These are phyloP conservation scores for Kazachstania viticola DNA, from an alignment of 805 yeast genomes.

Conservation along the genomic window DNA sequence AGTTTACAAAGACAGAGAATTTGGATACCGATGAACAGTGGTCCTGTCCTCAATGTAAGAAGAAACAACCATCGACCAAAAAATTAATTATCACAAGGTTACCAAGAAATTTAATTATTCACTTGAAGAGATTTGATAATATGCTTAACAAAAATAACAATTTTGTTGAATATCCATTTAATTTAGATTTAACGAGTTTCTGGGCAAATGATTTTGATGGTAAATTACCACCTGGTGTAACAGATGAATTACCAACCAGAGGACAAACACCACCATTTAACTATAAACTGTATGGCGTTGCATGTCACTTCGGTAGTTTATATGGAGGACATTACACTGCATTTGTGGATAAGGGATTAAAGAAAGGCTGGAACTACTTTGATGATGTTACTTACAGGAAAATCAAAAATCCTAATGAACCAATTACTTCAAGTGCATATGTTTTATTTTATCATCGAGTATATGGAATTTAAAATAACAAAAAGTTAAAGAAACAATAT, in stretches of 20 bases:
- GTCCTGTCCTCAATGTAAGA: conserved; percentile 71
- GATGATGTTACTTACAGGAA: conserved; percentile 66
- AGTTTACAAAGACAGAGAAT: conserved; percentile 65
- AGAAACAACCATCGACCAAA: conserved; percentile 54
- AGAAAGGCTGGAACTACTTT: conserved; percentile 65
- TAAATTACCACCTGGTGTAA: conserved; percentile 15
- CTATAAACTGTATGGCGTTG: conserved; percentile 69
- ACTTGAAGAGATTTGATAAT: conserved; percentile 67
- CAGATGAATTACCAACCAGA: conserved; percentile 44
- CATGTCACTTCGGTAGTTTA: conserved; percentile 72
- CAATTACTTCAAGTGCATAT: conserved; percentile 66
- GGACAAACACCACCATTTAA: conserved; percentile 74
- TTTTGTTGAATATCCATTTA: conserved; percentile 56
- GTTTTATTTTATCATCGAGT: conserved; percentile 62
- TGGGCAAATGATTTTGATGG: conserved; percentile 40
- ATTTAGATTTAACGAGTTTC: conserved; percentile 55
- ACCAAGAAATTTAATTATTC: conserved; percentile 69
- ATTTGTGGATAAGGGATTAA: conserved; percentile 51
- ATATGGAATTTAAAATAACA: conserved; percentile 9
- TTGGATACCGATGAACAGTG: conserved; percentile 75
- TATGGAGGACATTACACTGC: conserved; percentile 86
- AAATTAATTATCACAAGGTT: conserved; percentile 63
- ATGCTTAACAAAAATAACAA: conserved; percentile 43
- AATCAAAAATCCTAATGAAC: conserved; percentile 38
- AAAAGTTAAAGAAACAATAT: background rate